Conservation (phyloP, 1,284 basidiomycete species). For the Anthracocystis panici-leucophaei region DNA sequence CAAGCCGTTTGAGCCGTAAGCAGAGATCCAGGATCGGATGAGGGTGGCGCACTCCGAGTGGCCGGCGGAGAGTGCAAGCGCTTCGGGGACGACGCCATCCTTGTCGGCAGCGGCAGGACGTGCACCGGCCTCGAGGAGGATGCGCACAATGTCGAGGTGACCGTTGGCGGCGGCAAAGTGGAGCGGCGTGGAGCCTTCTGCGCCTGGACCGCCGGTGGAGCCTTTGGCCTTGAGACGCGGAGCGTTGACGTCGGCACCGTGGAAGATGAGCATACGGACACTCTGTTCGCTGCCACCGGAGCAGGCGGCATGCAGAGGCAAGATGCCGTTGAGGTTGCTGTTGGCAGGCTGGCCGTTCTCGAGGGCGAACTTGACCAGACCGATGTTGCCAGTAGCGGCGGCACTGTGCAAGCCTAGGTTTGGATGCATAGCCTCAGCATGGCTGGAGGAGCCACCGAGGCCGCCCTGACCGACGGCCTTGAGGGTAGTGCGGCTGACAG, state of each 20-base stretch:
- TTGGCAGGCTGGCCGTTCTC: slow-evolving; percentile 65
- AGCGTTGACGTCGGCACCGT: slow-evolving; percentile 65
- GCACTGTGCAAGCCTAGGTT: slow-evolving; percentile 65
- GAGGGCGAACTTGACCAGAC: slow-evolving; percentile 64
- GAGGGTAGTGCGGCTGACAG: slow-evolving; percentile 47
- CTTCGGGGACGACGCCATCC: slow-evolving; percentile 55
- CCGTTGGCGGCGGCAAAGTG: slow-evolving; percentile 68
- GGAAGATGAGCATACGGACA: slow-evolving; percentile 57
- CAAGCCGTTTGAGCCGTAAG: slow-evolving; percentile 56
- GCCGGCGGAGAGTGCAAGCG: slow-evolving; percentile 54
- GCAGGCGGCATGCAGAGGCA: slow-evolving; percentile 65
- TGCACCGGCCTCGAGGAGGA: slow-evolving; percentile 63
- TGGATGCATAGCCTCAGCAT: slow-evolving; percentile 39
- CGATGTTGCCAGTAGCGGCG: slow-evolving; percentile 62
- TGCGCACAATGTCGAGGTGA: slow-evolving; percentile 57
- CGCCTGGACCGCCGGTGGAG: slow-evolving; percentile 44
- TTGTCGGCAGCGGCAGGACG: slow-evolving; percentile 55
- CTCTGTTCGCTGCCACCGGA: slow-evolving; percentile 59
- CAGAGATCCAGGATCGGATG: slow-evolving; percentile 53
- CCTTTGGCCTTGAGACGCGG: slow-evolving; percentile 46
- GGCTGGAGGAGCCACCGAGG: slow-evolving; percentile 29
- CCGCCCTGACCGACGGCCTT: slow-evolving; percentile 45
- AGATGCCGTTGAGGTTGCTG: slow-evolving; percentile 60
- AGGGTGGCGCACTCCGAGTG: slow-evolving; percentile 52
- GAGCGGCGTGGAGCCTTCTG: slow-evolving; percentile 64